Evolutionary conservation across 108 stramenopile species (phyloP), one percentile per base, ranked within the genome.

Genomic region (Fistulifera solaris): DNA sequence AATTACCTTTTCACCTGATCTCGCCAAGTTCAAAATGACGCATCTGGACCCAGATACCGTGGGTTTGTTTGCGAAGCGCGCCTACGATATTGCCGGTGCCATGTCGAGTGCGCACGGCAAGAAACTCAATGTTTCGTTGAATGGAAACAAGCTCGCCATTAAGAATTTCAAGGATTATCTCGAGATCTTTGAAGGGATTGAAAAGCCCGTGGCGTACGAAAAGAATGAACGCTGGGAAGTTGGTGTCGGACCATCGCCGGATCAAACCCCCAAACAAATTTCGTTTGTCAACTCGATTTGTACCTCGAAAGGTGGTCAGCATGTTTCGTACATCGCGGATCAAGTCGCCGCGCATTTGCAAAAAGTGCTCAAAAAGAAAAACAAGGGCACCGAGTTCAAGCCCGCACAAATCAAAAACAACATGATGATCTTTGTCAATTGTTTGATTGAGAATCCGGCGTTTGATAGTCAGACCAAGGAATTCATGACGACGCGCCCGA

Each of bases 391-490:
- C 26, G 81, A 93, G 38, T 79, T 98, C 40, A 97, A 92, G 56
- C 68, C 89, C 0, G 62, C 65, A 38, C 87, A 91, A 42, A 89
- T 99, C 78, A 95, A 96, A 71, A 94, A 96, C 63, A 96, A 99
- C 59, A 70, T 99, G 8, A 73, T 71, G 40, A 72, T 99, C 24
- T 98, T 86, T 72, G 96, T 98, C 39, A 98, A 98, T 61, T 84
- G 80, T 49, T 73, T 99, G 35, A 93, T 99, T 8, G 94, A 94
- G 45, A 99, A 99, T 65, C 94, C 94, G 10, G 81, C 96, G 3
- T 99, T 99, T 63, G 96, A 98, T 59, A 89, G 86, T 55, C 99
- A 99, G 61, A 98, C 96, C 24, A 99, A 99, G 76, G 99, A 99
- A 58, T 80, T 80, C 47, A 70, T 99, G 15, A 96, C 96, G 6